Conservation (phyloP, 1,284 basidiomycete genomes). For the Chalciporus sp. region DNA sequence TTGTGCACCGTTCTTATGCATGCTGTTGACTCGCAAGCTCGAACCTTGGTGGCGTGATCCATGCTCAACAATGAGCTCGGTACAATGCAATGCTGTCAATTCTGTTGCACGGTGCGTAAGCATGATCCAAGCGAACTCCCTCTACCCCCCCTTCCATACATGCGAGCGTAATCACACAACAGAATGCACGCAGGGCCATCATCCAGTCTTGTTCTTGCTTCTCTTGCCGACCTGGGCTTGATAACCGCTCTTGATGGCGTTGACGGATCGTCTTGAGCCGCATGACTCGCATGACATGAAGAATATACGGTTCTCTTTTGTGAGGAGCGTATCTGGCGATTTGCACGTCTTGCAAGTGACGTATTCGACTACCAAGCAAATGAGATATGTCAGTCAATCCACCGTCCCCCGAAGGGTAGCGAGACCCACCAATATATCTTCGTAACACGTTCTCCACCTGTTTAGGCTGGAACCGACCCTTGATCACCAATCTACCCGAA, state of each 20-base stretch:
- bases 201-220: slow-evolving; percentile 57
- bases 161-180: not conserved
- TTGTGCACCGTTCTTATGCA: not conserved
- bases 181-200: not conserved
- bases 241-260: slow-evolving; percentile 98
- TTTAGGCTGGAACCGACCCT: slow-evolving; percentile 97
- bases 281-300: slow-evolving; percentile 98
- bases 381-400: not conserved
- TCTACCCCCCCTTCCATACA: slow-evolving; percentile 1
- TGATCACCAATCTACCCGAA: slow-evolving; percentile 91
- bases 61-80: slow-evolving; percentile 5
- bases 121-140: slow-evolving; percentile 2
- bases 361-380: slow-evolving; percentile 78
- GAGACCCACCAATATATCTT: slow-evolving; percentile 86
- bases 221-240: slow-evolving; percentile 93
- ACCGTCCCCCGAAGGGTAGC: not conserved
- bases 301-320: slow-evolving; percentile 98
- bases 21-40: not conserved
- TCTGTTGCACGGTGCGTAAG: slow-evolving; percentile 12
- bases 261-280: slow-evolving; percentile 90
- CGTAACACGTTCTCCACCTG: slow-evolving; percentile 98
- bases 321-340: slow-evolving; percentile 94
- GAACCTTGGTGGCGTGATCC: not conserved
- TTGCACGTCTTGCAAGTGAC: slow-evolving; percentile 99
- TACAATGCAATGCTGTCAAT: slow-evolving; percentile 17